Evolutionary conservation across 1,139 yeast genomes (phyloP), one percentile per base, ranked within the genome.

Genomic region (Kodamaea ohmeri): DNA sequence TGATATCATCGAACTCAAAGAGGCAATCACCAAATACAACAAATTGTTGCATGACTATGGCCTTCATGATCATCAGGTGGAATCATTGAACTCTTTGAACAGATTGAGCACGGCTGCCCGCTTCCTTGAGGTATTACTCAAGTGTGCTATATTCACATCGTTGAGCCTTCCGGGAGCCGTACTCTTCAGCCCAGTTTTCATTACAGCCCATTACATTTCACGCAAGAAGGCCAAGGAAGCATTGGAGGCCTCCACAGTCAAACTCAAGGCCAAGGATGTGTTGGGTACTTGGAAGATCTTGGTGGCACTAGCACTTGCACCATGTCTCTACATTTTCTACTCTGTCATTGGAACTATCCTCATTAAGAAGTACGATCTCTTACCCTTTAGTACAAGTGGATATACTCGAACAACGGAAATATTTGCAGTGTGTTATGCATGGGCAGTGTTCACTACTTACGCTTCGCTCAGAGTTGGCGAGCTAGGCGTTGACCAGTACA

Each of bases 21-120:
- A 73, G 21, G 76, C 76, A 43, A 86, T 92, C 31, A 60, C 83
- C 46, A 58, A 65, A 6, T 92, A 92, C 60, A 89, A 92, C 58
- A 68, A 75, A 36, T 71, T 71, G 41, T 71, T 92, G 49, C 74
- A 74, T 38, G 76, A 78, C 38, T 68, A 86, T 53, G 86, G 89
- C 30, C 69, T 92, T 40, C 88, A 92, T 19, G 98, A 92, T 58
- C 97, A 92, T 60, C 84, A 86, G 52, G 96, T 92, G 17, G 94
- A 85, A 48, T 67, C 70, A 33, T 80, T 87, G 30, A 68, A 74
- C 46, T 65, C 63, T 41, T 47, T 60, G 35, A 52, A 77, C 45
- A 69, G 78, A 51, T 59, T 77, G 32, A 49, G 67, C 36, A 76
- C 62, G 39, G 73, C 57, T 46, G 65, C 55, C 48, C 74, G 57